Base-by-base conservation (phyloP, 371 early-diverging fungal genomes). In the Umbelopsis sp. region DNA sequence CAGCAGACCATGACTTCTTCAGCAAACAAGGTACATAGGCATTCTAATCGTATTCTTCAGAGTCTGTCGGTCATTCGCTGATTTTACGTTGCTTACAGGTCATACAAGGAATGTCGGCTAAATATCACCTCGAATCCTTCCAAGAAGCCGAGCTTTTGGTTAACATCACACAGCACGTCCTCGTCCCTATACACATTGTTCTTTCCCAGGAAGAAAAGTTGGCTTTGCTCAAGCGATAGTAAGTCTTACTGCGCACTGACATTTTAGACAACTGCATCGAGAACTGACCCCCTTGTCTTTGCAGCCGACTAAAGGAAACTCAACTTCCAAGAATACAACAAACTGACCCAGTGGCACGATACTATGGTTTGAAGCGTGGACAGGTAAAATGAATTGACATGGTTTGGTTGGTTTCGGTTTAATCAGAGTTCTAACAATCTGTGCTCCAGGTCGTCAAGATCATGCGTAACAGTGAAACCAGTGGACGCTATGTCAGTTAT, bases 171-270 rank as follows among this genome's bases (percentile, higher is more conserved):
- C 89, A 96, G 72, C 99, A 99, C 80, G 87, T 88, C 50, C 86
- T 99, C 62, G 99, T 99, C 22, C 99, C 99, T 29, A 90, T 91
- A 74, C 99, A 99, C 76, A 92, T 90, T 73, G 92, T 99, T 9
- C 80, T 99, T 50, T 85, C 87, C 12, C 79, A 87, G 12, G 98
- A 95, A 72, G 99, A 99, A 78, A 98, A 97, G 86, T 85, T 91
- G 73, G 89, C 90, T 11, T 86, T 99, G 67, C 80, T 99, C 70
- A 85, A 92, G 72, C 79, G 96, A 86, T 99, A 99, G 94, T 93
- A 87, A 78, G 91, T 86, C 10, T 22, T 57, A 3, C 8, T 18
- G 37, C 44, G 4, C 14, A 35, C 20, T 22, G 22, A 12, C 25
- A 10, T n/a, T 65, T 2, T 50, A 41, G 51, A 18, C n/a, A 25